These are phyloP conservation scores for Pelargonium citronellum DNA, from an alignment of 441 rosid genomes.

Conservation along the genomic window DNA sequence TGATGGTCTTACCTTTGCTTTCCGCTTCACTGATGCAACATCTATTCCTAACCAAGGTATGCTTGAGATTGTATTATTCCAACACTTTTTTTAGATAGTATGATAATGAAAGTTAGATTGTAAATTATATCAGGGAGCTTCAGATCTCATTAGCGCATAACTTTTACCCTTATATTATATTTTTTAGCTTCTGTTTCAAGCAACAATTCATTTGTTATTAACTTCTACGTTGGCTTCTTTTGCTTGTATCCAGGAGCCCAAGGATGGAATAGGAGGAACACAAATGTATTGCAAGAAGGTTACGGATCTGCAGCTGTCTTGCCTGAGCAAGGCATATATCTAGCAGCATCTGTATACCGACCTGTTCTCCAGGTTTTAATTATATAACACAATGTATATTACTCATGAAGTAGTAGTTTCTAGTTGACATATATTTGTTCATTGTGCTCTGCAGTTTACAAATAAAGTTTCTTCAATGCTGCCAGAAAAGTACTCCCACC, in stretches of 20 bases:
- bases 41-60: slow-evolving; percentile 89
- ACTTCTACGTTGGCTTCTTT: slow-evolving; percentile 9
- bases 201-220: not conserved
- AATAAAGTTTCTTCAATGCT: slow-evolving; percentile 79
- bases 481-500: slow-evolving; percentile 76
- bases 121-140: too few species aligned
- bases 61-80: slow-evolving; percentile 1
- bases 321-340: slow-evolving; percentile 97
- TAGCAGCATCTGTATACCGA: slow-evolving; percentile 87
- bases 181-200: not conserved
- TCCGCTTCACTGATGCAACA: slow-evolving; percentile 89
- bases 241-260: slow-evolving; percentile 23
- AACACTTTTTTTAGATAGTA: not conserved
- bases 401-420: slow-evolving; percentile 16
- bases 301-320: slow-evolving; percentile 93
- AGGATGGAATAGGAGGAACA: slow-evolving; percentile 86
- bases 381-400: slow-evolving; percentile 8
- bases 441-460: slow-evolving; percentile 67
- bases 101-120: too few species aligned
- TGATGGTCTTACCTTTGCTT: slow-evolving; percentile 85
- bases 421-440: slow-evolving; percentile 15
- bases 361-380: slow-evolving; percentile 84
- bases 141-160: too few species aligned
- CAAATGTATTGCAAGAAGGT: slow-evolving; percentile 82
- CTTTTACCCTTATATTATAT: not conserved